Base-by-base conservation (phyloP, 352 stramenopile species). In the Phytophthora chlamydospora region DNA sequence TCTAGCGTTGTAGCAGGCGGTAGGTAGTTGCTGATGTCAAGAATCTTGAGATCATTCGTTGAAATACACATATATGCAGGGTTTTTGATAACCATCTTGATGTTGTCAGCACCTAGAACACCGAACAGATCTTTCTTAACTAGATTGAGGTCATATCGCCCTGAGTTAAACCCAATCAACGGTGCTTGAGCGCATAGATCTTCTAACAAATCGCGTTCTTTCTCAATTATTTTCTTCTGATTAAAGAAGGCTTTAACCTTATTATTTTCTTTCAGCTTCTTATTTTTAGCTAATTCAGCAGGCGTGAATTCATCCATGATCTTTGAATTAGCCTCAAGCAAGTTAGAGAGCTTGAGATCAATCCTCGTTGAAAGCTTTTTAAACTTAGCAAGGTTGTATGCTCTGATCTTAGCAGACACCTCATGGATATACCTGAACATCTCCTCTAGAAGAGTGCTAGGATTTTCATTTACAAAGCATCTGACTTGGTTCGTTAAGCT, bases 21-120 rank as follows among this genome's bases (percentile, higher is more conserved):
- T 12, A 76, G 12, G 49, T 69, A 76, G n/a, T 72, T 76, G 21
- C 5, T 56, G n/a, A 68, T 69, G 56, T 76, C 51, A 36, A 76
- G 45, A 2, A 76, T 66, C 31, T 76, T 76, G 0, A 76, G 17
- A 1, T 24, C n/a, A 3, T 58, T 31, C 0, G 67, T 68, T 0
- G 19, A 13, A 31, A 76, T 71, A 43, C 67, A 73, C 43, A 50
- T 38, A n/a, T 50, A 50, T 3, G 12, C 21, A 0, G 16, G 24
- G 14, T 35, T 50, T n/a, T 71, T 71, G 24, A 71, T 68, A 34
- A 54, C 35, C 39, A 53, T 58, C 16, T 50, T 34, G 33, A 66
- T 56, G 9, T 36, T 52, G 0, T 62, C 43, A 12, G 21, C 14
- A 7, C 29, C 39, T 12, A 69, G 11, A 12, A 59, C 35, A 45